Evolutionary conservation across 148 eudicot genomes (phyloP), one percentile per base, ranked within the genome.

Genomic region (Simmondsia chinensis): DNA sequence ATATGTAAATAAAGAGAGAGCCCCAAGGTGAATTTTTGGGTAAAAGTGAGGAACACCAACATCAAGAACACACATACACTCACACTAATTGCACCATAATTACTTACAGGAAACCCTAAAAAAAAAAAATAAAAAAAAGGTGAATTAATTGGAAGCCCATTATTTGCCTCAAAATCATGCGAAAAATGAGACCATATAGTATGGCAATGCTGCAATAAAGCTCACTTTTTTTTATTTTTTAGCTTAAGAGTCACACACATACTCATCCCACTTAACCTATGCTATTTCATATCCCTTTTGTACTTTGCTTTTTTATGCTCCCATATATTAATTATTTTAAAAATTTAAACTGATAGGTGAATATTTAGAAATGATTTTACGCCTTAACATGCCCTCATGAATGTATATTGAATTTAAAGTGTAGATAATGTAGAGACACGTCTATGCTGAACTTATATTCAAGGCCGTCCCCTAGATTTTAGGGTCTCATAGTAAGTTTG

Each of bases 131-230:
- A 13, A 5, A 43, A 5, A 35, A 62, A 72, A 62, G 72, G 64
- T 48, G 63, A 52, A 52, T 32, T 43, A 46, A 28, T 23, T 51
- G 53, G 63, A 36, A 49, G 56, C 69, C 43, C 56, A 63, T 63
- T 63, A 37, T 64, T 60, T 56, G 64, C 74, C 74, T 68, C 68
- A 68, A 64, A 73, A 51, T 68, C 67, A 68, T 43, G 54, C 43
- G n/a, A 17, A 13, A 5, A 2, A 48, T 42, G 34, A 26, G 42
- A 39, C 67, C 56, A 54, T 38, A 42, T 46, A 50, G 23, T 51
- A 43, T 51, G 62, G 68, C 13, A 20, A n/a, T n/a, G n/a, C 1
- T 48, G 18, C 22, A 48, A 42, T 66, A 61, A 48, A 57, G 50
- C 23, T 30, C 1, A 4, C 2, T 18, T 1, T 53, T 39, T 34